A percentile compares a stretch with the other conserved stretches of the same genome.
These are phyloP conservation scores for Candida mesenterica DNA, from an alignment of 1,139 yeast genomes.

Conservation along the genomic window DNA sequence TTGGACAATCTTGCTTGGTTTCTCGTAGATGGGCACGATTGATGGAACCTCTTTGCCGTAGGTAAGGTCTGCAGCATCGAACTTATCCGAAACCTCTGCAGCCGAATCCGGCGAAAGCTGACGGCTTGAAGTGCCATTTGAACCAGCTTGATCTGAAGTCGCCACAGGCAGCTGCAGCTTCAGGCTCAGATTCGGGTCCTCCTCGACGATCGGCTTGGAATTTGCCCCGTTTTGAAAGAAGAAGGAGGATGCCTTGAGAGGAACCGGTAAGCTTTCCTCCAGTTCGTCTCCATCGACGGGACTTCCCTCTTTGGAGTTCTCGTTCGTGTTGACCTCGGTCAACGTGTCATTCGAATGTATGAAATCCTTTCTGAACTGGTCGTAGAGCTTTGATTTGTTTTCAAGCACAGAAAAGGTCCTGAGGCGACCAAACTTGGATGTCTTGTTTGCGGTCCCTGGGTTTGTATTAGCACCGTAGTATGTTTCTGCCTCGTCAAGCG, in stretches of 20 bases:
- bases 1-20: not conserved
- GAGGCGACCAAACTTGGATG: conserved; percentile 40
- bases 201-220: too few species aligned
- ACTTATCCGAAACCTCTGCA: conserved; percentile 10
- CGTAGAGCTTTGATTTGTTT: conserved; percentile 17
- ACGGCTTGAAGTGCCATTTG: too few species aligned
- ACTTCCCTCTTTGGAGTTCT: conserved; percentile 1
- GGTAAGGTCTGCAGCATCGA: conserved; percentile 1
- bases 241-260: too few species aligned
- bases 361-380: conserved; percentile 10
- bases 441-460: conserved; percentile 41
- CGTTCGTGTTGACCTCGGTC: conserved; percentile 2
- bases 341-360: conserved; percentile 5
- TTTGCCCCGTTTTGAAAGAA: not conserved
- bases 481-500: conserved; percentile 63
- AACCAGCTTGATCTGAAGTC: too few species aligned
- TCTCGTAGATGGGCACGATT: conserved; percentile 34
- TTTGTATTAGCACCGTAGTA: conserved; percentile 70
- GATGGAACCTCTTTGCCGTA: conserved; percentile 18
- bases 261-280: too few species aligned
- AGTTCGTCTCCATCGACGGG: conserved; percentile 1
- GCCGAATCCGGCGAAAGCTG: conserved; percentile 6
- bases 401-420: conserved; percentile 54
- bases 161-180: conserved; percentile 2
- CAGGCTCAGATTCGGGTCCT: too few species aligned